Evolutionary conservation across 495 filamentous ascomycete species (phyloP).

Genomic region (Xylaria venustula): DNA sequence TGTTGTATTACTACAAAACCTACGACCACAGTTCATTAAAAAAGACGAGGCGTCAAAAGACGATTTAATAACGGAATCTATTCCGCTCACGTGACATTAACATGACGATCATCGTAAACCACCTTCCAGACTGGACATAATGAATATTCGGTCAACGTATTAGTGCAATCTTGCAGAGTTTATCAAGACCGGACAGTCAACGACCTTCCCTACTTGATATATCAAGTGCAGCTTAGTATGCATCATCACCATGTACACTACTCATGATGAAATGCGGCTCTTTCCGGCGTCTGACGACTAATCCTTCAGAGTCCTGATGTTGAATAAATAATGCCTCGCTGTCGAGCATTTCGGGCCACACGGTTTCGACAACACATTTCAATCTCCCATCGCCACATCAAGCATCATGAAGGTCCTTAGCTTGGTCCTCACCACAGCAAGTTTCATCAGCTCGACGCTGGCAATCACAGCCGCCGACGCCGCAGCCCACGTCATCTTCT

Average conservation of each 20-base stretch:
- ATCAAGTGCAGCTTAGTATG: background rate
- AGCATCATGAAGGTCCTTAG: background rate
- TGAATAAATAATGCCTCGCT: background rate
- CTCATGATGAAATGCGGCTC: background rate
- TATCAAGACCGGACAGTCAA: background rate
- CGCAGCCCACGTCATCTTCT: conserved; percentile 38
- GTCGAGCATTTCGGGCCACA: background rate
- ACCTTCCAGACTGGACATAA: conserved; percentile 5
- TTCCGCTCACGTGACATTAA: background rate
- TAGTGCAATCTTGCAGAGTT: background rate
- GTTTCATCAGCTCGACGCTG: background rate
- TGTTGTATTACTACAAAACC: too few species aligned
- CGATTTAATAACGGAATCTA: conserved; percentile 5
- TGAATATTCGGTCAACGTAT: background rate
- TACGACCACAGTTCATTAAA: too few species aligned
- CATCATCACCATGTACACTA: background rate
- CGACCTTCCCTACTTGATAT: background rate
- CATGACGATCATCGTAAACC: background rate
- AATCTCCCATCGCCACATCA: background rate
- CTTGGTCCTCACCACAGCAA: background rate
- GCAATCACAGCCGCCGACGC: conserved; percentile 20
- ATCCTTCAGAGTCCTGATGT: background rate
- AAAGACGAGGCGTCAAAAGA: too few species aligned
- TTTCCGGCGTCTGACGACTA: background rate
- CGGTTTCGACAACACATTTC: background rate